These are phyloP conservation scores for Hymenoscyphus linearis DNA, from an alignment of 2,329 filamentous ascomycete species.

Conservation along the genomic window DNA sequence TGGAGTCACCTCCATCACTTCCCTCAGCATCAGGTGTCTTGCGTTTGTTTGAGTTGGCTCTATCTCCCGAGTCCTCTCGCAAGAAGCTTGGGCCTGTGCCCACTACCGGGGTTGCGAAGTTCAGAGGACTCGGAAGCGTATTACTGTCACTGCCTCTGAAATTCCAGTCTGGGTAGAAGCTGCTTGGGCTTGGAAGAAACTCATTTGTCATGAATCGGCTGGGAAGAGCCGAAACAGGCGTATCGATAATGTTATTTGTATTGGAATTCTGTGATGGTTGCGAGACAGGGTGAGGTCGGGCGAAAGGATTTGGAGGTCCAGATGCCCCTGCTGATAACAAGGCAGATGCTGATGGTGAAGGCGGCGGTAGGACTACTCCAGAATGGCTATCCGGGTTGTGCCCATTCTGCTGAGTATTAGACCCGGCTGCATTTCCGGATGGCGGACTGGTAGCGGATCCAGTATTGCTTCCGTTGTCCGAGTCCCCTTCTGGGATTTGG, in stretches of 20 bases:
- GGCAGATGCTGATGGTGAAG: conserved; percentile 75
- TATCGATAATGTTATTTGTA: conserved; percentile 53
- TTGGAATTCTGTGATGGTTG: conserved; percentile 34
- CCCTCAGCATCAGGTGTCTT: conserved; percentile 29
- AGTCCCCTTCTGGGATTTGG: conserved; percentile 89
- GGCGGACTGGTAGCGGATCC: conserved; percentile 54
- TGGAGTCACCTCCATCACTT: conserved; percentile 21
- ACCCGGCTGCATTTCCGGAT: conserved; percentile 23
- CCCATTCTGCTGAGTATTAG: conserved; percentile 25
- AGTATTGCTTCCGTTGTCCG: conserved; percentile 65
- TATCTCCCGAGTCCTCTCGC: conserved; percentile 44
- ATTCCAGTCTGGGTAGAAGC: conserved; percentile 89
- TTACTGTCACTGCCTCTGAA: conserved; percentile 68
- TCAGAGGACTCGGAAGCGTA: conserved; percentile 85
- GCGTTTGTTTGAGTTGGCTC: conserved; percentile 18
- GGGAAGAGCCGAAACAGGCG: conserved; percentile 89
- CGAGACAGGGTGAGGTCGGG: conserved; percentile 67
- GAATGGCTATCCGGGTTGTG: conserved; percentile 50
- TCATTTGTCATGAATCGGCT: conserved; percentile 86
- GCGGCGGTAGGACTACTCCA: conserved; percentile 80
- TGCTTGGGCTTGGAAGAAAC: conserved; percentile 83
- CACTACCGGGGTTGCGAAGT: conserved; percentile 78
- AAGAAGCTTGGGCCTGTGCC: conserved; percentile 59
- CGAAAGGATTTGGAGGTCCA: conserved; percentile 93
- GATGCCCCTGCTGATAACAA: conserved; percentile 85